A percentile compares a stretch with the other conserved stretches of the same genome.
phyloP scores from a whole-genome alignment of 495 filamentous ascomycete genomes.

The Thermochaetoides thermophila region DNA sequence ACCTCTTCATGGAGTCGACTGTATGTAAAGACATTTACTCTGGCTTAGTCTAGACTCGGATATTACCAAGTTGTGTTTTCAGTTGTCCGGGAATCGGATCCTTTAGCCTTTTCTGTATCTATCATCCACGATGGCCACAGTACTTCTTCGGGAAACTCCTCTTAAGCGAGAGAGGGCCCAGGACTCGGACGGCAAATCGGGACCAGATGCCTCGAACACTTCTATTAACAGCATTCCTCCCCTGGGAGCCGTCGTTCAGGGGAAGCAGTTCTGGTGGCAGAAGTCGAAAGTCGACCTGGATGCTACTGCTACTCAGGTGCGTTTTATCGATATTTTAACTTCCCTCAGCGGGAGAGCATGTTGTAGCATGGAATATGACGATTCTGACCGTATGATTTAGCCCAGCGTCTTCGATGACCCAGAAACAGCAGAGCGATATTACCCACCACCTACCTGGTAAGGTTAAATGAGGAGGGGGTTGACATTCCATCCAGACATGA shows the following conservation, averaged over 20 bases:
- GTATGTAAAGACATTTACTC: neutral
- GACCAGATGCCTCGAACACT: conserved; percentile 5
- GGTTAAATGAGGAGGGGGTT: too few relatives aligned
- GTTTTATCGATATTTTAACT: neutral
- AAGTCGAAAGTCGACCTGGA: conserved; percentile 30
- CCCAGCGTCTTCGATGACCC: conserved; percentile 33
- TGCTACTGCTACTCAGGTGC: conserved; percentile 40
- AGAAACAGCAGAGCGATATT: conserved; percentile 21
- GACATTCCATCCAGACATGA: neutral
- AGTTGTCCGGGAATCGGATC: neutral
- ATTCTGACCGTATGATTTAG: too few relatives aligned
- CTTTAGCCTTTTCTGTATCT: neutral
- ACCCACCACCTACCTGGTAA: conserved; percentile 25
- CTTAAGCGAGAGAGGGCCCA: conserved; percentile 1
- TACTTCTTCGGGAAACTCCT: conserved; percentile 6
- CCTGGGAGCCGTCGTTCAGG: conserved; percentile 23
- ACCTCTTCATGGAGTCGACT: neutral
- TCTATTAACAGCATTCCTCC: conserved; percentile 16
- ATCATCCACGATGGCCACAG: conserved; percentile 10
- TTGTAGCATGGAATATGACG: too few relatives aligned
- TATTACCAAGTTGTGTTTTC: neutral
- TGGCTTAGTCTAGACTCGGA: too few relatives aligned
- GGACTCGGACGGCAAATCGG: conserved; percentile 4
- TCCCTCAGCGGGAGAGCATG: neutral
- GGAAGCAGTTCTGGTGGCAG: conserved; percentile 33